Evolutionary conservation across 108 stramenopile species (phyloP).

Genomic region (Nannochloropsis gaditana): DNA sequence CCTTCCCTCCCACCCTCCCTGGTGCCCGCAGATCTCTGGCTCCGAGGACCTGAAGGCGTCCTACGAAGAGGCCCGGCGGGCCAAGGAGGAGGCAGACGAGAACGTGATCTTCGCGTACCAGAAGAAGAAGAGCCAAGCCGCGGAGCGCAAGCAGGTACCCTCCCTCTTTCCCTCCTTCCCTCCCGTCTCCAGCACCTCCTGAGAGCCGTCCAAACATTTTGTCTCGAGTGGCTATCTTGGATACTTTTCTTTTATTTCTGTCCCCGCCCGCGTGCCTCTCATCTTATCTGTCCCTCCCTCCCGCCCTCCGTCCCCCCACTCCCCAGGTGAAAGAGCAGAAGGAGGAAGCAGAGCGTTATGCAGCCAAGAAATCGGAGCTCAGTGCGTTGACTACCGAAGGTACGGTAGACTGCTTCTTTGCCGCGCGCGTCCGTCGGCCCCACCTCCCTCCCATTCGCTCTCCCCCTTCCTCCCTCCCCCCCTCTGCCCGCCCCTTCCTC

Average conservation of each 20-base stretch:
- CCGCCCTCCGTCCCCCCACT: neutral
- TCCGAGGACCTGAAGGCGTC: slow-evolving; percentile 60
- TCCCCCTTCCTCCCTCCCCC: neutral
- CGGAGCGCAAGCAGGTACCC: neutral
- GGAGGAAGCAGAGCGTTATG: slow-evolving; percentile 96
- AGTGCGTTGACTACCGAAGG: neutral
- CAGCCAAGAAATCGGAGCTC: slow-evolving; percentile 58
- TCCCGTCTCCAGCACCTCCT: neutral
- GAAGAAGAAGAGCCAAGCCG: neutral
- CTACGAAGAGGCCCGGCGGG: neutral
- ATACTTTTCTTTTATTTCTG: no score
- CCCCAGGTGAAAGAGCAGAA: slow-evolving; percentile 66
- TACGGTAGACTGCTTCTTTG: neutral
- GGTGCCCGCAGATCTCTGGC: slow-evolving; percentile 43
- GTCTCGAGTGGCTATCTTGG: no score
- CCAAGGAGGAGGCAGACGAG: neutral
- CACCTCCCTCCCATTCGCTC: neutral
- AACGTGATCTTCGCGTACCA: neutral
- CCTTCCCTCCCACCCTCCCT: slow-evolving; percentile 22
- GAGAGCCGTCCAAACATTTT: neutral
- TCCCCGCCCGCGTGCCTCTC: no score
- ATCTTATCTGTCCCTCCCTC: neutral
- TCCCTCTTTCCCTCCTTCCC: neutral
- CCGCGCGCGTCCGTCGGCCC: neutral
- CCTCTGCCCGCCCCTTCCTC: neutral